Base-by-base conservation (phyloP, 2,329 filamentous ascomycete species). In the Ophiostoma fasciatum region DNA sequence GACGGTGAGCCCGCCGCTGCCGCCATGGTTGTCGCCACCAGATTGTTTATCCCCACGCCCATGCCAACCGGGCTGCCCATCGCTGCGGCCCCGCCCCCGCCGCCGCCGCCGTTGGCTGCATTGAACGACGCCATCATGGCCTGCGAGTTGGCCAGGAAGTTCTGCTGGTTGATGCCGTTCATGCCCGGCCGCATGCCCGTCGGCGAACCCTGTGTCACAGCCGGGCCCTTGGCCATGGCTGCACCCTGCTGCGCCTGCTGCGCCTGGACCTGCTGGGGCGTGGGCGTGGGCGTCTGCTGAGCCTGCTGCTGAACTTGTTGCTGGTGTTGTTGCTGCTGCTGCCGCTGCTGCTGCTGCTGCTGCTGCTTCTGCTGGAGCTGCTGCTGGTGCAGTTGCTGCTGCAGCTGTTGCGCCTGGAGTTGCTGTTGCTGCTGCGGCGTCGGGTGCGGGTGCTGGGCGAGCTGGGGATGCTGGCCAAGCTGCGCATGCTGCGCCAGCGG, bases 71-170 rank as follows among this genome's bases (percentile, higher is more conserved):
- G 23, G 11, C 11, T 25, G 23, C 23, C 23, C 23, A 13, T 25
- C 23, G 23, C 3, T 3, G 13, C 9, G 11, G 7, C 13, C 11
- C 11, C 23, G 11, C 23, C 23, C 4, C 58, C 57, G 47, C 64
- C 54, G 8, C 59, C 57, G 11, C 54, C 55, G 14, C 56, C 57
- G 36, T 62, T 66, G 1, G 59, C 51, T 1, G 57, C 53, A 35
- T 57, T 63, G 45, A 64, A 68, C 6, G 59, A 59, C 4, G 66
- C 59, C 59, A 71, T 64, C 55, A 68, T 63, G 15, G 62, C 61
- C 38, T 70, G 66, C 3, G 64, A 61, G 42, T 64, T 70, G 26
- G 62, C 63, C 39, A 71, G 52, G 40, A 65, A 71, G 36, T 52
- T 63, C 45, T 68, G 68, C 46, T 71, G 67, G 41, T 61, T 64